Evolutionary conservation across 2,329 filamentous ascomycete genomes (phyloP), one percentile per base, ranked within the genome.

Genomic region (Diaporthe vaccinii): DNA sequence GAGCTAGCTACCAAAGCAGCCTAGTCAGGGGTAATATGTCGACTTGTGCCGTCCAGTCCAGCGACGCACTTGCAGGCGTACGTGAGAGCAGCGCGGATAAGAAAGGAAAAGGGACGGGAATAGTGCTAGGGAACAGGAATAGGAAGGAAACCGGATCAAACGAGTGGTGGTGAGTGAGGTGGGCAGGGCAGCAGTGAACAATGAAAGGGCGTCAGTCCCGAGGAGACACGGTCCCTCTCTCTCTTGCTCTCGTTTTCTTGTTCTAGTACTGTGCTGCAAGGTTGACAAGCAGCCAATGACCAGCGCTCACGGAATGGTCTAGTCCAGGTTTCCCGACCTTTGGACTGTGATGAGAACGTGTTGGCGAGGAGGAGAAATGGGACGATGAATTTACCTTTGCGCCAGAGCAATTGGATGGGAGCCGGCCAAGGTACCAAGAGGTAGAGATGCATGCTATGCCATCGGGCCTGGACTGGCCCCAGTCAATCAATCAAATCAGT

Each of bases 241-340:
- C 44, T 34, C n/a, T 61, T 22, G 36, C 22, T 62, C 20, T 46
- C n/a, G 22, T 6, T 68, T 34, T 36, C 22, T 20, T 68, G 62
- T 39, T 53, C 12, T 39, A 53, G 46, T 44, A 53, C 49, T 17
- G 25, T 55, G 3, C 25, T 28, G 62, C 46, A 51, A 51, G 65
- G 46, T 68, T 25, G 65, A 68, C 46, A 68, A 53, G 62, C 62
- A 68, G 62, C 46, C 62, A 68, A 68, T 68, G 15, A 53, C 62
- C 62, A 68, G 49, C 62, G 62, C 46, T 39, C 46, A 36, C 46
- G 22, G 62, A 25, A 68, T 17, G 3, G 36, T 55, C 22, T 39
- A 36, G 75, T 76, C 74, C 73, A 75, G 73, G 75, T 68, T 69
- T 74, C 62, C 68, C 73, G 73, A 61, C 72, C 73, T 72, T 65